Base-by-base conservation (phyloP, 2,329 filamentous ascomycete species). In the Pseudocercospora macadamiae region DNA sequence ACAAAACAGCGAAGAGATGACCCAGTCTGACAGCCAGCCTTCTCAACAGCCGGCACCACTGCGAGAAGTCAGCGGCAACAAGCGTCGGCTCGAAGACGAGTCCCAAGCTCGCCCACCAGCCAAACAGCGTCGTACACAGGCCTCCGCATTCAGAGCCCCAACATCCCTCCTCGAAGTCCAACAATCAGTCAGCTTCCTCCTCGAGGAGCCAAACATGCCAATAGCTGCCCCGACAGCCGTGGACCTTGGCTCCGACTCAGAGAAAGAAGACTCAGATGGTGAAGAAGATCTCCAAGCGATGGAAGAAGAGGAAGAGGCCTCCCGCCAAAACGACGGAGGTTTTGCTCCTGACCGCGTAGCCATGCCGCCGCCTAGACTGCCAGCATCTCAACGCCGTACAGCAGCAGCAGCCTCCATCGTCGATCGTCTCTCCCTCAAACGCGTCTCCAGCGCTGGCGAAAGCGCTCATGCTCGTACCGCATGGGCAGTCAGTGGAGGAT, bases 81-180 rank as follows among this genome's bases (percentile, higher is more conserved):
- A 68, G 57, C 58, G 65, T 26, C 60, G 51, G 14, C 36, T 59
- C 45, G 3, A 53, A 56, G 19, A 30, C n/a, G 47, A 30, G 12
- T 21, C 47, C 25, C 26, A 49, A 3, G 47, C 59, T 54, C 81
- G 84, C 25, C 69, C 64, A 8, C 66, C 68, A 32, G 67, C 70
- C 21, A 70, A 71, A 48, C 63, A 68, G 59, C 67, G 71, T 8
- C 65, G 71, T 10, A 70, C 66, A 6, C 61, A 68, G 21, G 60
- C 65, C 5, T 78, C 85, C 16, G 70, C 71, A 4, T 73, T 77
- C 76, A 45, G 76, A 74, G 91, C 87, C 67, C 91, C 92, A 0
- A 82, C 88, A 4, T 89, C 87, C 16, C 79, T 96, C 8, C 86
- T 87, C 25, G 91, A 97, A 69, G 89, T 97, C 62, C 87, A 91